These are phyloP conservation scores for Eragrostis curvula DNA, from an alignment of 176 grass and related monocot genomes.

Conservation along the genomic window DNA sequence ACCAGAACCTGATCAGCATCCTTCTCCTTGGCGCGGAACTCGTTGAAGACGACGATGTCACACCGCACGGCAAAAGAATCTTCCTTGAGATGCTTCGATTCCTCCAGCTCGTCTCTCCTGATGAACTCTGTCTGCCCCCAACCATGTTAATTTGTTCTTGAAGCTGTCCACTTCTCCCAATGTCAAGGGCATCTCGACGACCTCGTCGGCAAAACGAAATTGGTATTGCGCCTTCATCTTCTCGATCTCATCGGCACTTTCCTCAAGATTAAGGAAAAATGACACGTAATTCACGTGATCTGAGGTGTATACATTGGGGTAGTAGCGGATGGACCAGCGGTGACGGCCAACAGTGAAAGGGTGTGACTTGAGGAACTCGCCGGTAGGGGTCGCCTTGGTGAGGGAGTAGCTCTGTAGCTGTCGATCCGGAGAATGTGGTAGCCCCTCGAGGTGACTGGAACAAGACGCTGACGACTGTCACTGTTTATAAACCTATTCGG, in stretches of 20 bases:
- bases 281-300: not conserved
- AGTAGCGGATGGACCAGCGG: conserved; percentile 6
- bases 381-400: not conserved
- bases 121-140: not conserved
- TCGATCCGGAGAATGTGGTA: conserved; percentile 18
- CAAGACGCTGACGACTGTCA: not conserved
- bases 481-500: too few relatives aligned
- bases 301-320: not conserved
- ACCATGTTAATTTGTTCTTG: too few relatives aligned
- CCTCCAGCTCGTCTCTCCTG: not conserved
- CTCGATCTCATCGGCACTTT: not conserved
- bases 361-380: conserved; percentile 3
- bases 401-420: not conserved
- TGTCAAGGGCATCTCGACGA: not conserved
- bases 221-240: not conserved
- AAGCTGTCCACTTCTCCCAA: not conserved
- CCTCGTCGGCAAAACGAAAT: not conserved
- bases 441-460: not conserved
- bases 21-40: not conserved
- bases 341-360: conserved; percentile 17
- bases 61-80: not conserved
- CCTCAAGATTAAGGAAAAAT: conserved; percentile 6
- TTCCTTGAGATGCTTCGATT: not conserved
- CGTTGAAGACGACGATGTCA: not conserved
- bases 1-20: not conserved